Base-by-base conservation (phyloP, 2,329 filamentous ascomycete genomes). In the Aspergillus cejpii region DNA sequence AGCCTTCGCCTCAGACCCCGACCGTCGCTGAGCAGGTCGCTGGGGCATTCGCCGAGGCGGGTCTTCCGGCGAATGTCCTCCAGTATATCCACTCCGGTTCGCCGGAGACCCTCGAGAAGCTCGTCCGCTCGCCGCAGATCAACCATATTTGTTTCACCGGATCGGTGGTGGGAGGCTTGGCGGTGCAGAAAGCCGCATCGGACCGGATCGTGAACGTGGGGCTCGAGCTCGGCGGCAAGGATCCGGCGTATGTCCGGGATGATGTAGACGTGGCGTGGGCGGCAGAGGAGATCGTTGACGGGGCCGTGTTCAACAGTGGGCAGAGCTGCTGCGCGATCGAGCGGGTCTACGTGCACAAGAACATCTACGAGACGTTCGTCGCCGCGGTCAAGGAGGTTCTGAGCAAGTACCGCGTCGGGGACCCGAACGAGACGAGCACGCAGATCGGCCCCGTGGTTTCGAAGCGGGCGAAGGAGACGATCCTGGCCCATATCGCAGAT, bases 221-320 rank as follows among this genome's bases (percentile, higher is more conserved):
- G 1, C 77, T 97, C 28, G 91, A 97, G 69, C 81, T 97, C 21
- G 91, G 91, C 53, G 91, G 91, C 53, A 97, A 97, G 64, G 91
- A 97, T 63, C 87, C 91, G 3, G 91, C 91, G 19, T 97, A 96
- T 61, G 77, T 97, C 43, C 77, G 91, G 48, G 74, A 74, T 5
- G 91, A 97, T 59, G 88, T 95, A 1, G 89, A 97, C 63, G 69
- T 94, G 38, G 80, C 81, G 38, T 96, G 90, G 91, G 90, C 85
- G 0, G 91, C 91, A 0, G 89, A 86, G 55, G 89, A 96, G 69
- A 92, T 97, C 58, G 88, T 97, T 11, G 91, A 97, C 57, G 91
- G 91, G 15, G 84, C 89, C n/a, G 75, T 97, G 45, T 97, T 97
- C 76, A 97, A 97, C 72, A 95, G 90, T 41, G 91, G 91, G n/a